phyloP scores from a whole-genome alignment of 1,284 basidiomycete species.

The Albatrellus sp. region DNA sequence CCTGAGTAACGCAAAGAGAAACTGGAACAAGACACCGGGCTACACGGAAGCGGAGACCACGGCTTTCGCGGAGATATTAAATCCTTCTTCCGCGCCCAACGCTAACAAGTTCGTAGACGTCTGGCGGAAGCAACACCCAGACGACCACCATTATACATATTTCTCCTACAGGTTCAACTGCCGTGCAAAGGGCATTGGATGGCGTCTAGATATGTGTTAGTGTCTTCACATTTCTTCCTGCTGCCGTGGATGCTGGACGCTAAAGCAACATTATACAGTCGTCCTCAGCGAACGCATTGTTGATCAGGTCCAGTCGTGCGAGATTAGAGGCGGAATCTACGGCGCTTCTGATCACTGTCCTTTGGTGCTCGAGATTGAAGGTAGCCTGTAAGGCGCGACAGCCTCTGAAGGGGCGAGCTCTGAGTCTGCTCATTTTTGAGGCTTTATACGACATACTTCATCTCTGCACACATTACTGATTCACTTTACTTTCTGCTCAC shows the following conservation, averaged over 20 bases:
- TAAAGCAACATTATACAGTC: slow-evolving; percentile 30
- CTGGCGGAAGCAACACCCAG: slow-evolving; percentile 71
- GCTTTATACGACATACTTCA: too few relatives aligned
- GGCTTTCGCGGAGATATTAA: slow-evolving; percentile 53
- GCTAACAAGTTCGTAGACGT: slow-evolving; percentile 59
- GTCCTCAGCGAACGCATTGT: slow-evolving; percentile 58
- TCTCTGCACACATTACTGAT: too few relatives aligned
- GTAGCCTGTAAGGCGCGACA: background rate
- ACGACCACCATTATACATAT: slow-evolving; percentile 66
- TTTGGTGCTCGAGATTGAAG: slow-evolving; percentile 53
- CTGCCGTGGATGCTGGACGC: background rate
- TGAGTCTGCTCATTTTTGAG: background rate
- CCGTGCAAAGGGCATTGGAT: slow-evolving; percentile 71
- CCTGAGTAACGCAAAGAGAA: slow-evolving; percentile 49
- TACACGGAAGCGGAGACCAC: slow-evolving; percentile 73
- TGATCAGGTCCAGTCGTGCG: slow-evolving; percentile 57
- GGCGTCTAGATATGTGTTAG: slow-evolving; percentile 81
- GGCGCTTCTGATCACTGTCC: slow-evolving; percentile 81
- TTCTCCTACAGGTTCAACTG: slow-evolving; percentile 81
- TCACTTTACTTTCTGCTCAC: too few relatives aligned
- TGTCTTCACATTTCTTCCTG: slow-evolving; percentile 9
- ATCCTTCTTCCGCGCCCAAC: slow-evolving; percentile 24
- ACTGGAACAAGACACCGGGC: slow-evolving; percentile 74
- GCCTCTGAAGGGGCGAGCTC: background rate
- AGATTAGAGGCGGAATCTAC: slow-evolving; percentile 75